These are phyloP conservation scores for Cardiospermum halicacabum DNA, from an alignment of 345 rosid species.

Conservation along the genomic window DNA sequence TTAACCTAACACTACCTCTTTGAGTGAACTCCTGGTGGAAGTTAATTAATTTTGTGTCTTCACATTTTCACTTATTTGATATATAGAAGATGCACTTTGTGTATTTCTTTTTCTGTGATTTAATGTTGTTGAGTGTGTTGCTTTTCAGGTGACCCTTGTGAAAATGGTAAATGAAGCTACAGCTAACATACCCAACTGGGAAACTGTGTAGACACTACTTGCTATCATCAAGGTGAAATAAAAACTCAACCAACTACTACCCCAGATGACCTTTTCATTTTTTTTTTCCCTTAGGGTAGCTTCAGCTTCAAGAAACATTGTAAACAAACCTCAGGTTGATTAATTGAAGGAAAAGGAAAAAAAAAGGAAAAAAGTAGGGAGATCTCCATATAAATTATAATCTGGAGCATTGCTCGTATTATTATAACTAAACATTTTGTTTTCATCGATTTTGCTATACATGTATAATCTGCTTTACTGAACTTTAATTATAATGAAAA, in stretches of 20 bases:
- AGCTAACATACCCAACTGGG: slow-evolving; percentile 71
- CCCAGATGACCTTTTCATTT: neutral
- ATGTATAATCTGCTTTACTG: no score
- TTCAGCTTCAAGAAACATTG: neutral
- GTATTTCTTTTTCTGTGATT: neutral
- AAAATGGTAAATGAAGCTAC: slow-evolving; percentile 86
- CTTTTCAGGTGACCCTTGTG: slow-evolving; percentile 71
- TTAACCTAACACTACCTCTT: neutral
- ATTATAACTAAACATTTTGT: no score
- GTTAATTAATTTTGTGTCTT: neutral
- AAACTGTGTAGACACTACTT: slow-evolving; percentile 14
- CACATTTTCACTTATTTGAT: no score
- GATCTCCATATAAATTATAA: no score
- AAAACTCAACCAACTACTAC: neutral
- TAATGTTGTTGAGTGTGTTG: neutral
- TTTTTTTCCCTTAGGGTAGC: neutral
- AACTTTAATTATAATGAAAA: no score
- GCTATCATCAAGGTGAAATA: neutral
- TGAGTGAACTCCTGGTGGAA: neutral
- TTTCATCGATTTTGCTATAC: no score
- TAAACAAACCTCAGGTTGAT: slow-evolving; percentile 6
- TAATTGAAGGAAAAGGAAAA: neutral
- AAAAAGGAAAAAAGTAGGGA: no score
- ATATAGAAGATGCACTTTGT: no score
- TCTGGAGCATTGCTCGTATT: no score